Evolutionary conservation across 108 stramenopile species (phyloP), one percentile per base, ranked within the genome.

Genomic region (Skeletonema menzelii): DNA sequence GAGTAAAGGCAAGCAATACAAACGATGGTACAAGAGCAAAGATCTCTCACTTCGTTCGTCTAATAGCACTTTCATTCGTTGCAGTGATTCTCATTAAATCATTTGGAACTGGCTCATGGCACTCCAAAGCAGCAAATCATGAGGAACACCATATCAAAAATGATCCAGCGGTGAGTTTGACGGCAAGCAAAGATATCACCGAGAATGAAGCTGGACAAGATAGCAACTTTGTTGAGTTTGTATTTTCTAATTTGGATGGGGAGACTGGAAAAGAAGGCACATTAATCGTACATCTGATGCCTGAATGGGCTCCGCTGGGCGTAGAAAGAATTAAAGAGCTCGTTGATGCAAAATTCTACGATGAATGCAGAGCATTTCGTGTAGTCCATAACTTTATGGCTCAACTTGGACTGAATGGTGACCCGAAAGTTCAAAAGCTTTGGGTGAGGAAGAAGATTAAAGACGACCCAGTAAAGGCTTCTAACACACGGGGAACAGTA

Each of bases 371-470:
- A 28, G 85, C 88, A 61, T 94, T 94, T 65, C 71, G 93, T n/a
- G 87, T 91, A 5, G 78, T 94, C 0, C 68, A 73, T 8, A 56
- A 77, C 31, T 97, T 97, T 73, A 81, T 97, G 10, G 88, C 88
- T 22, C 97, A 97, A 62, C 88, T 97, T 79, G 97, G 94, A 5
- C 83, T 95, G 14, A 82, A 82, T 38, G 87, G 86, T 1, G 77
- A 91, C 47, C 90, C 88, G 5, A 35, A 40, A 12, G 76, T 84
- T 5, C 89, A 84, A 70, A 57, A 76, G 5, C 67, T 76, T 26
- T 87, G 82, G 82, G n/a, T 49, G 0, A 34, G 61, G 7, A 47
- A 61, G 10, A 34, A 32, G 8, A 84, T 92, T 30, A 59, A 73
- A 66, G 95, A 97, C 76, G 97, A 97, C 75, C 91, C 92, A 14